A percentile compares a stretch with the other conserved stretches of the same genome.
Conservation (phyloP, 768 basidiomycete genomes). For the Russula griseocarnosa region DNA sequence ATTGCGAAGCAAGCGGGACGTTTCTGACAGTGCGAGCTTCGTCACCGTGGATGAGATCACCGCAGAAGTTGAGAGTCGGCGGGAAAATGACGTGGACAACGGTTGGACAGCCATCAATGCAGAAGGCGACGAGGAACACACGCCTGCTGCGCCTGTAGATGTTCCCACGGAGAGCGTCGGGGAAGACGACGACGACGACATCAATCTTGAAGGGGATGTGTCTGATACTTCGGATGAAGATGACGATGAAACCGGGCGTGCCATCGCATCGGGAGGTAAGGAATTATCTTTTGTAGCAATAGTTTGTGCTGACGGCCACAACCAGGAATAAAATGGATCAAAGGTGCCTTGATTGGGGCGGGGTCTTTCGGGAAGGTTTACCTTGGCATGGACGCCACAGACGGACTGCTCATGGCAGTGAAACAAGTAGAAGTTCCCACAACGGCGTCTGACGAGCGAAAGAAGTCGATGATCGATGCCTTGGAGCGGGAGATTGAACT, state of each 20-base stretch:
- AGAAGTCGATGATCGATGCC: conserved; percentile 88
- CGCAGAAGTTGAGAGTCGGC: conserved; percentile 81
- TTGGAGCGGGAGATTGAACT: conserved; percentile 93
- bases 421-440: conserved; percentile 94
- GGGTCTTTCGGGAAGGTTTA: conserved; percentile 95
- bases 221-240: conserved; percentile 45
- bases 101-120: conserved; percentile 74
- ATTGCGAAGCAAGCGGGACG: conserved; percentile 74
- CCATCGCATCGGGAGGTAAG: conserved; percentile 53
- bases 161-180: conserved; percentile 44
- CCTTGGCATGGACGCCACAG: conserved; percentile 90
- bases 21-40: conserved; percentile 84
- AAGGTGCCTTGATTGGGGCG: conserved; percentile 91
- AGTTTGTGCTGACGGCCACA: conserved; percentile 30
- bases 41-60: conserved; percentile 98
- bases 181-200: conserved; percentile 43
- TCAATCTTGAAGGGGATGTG: conserved; percentile 41
- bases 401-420: conserved; percentile 91
- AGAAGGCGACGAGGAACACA: conserved; percentile 41
- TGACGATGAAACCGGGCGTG: conserved; percentile 46
- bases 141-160: conserved; percentile 32
- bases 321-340: conserved; percentile 85
- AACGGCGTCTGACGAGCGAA: conserved; percentile 85
- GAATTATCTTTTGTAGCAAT: conserved; percentile 29
- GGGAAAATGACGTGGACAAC: conserved; percentile 49